Evolutionary conservation across 495 filamentous ascomycete species (phyloP).

Genomic region (Aspergillus egyptiacus): DNA sequence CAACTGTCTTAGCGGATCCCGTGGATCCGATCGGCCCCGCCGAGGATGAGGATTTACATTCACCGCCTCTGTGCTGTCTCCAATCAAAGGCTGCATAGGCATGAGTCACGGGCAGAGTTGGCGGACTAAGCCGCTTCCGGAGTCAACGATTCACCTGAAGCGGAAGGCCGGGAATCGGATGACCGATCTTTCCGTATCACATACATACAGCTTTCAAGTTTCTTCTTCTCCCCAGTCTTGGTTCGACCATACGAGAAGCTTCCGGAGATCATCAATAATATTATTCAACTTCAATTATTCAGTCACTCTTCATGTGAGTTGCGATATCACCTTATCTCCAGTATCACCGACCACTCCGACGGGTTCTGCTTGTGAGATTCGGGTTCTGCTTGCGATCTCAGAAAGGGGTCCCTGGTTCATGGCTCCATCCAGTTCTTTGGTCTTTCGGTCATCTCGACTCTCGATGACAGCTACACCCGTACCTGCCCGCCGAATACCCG

Average conservation of each 20-base stretch:
- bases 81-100: neutral
- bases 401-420: neutral
- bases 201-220: too few species aligned
- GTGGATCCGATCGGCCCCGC: slow-evolving; percentile 11
- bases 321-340: neutral
- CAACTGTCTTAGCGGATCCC: slow-evolving; percentile 9
- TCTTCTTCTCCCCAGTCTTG: too few species aligned
- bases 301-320: neutral
- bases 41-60: slow-evolving; percentile 2
- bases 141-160: neutral
- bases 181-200: neutral
- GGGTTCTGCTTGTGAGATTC: neutral
- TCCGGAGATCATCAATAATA: neutral
- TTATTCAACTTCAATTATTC: slow-evolving; percentile 5
- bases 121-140: neutral
- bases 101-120: slow-evolving; percentile 1
- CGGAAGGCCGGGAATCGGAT: slow-evolving; percentile 2
- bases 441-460: too few species aligned
- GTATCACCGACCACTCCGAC: neutral
- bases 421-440: too few species aligned
- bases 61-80: neutral
- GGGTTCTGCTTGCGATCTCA: neutral
- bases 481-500: too few species aligned
- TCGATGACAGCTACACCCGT: too few species aligned
- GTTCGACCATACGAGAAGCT: neutral